phyloP scores from a whole-genome alignment of 805 yeast genomes.

The Cyberlindnera petersonii region DNA sequence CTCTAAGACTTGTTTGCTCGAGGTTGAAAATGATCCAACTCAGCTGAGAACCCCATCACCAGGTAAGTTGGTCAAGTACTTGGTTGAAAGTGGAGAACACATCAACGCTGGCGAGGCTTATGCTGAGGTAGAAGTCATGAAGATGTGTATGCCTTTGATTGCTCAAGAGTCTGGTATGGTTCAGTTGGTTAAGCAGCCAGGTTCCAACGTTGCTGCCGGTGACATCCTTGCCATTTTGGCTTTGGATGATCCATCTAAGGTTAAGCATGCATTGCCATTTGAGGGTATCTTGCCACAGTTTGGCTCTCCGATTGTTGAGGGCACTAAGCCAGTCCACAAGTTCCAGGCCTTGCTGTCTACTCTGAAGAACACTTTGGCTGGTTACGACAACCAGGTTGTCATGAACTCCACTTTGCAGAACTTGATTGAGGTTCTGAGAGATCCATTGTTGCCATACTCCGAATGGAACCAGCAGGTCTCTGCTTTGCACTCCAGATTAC shows the following conservation, averaged over 20 bases:
- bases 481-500: conserved; percentile 89
- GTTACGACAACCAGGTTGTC: conserved; percentile 93
- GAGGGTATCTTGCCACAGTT: conserved; percentile 90
- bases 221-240: conserved; percentile 94
- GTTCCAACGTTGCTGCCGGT: conserved; percentile 95
- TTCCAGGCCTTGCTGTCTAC: conserved; percentile 56
- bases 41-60: conserved; percentile 98
- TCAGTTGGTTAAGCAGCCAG: conserved; percentile 94
- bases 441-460: conserved; percentile 83
- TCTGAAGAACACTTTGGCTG: conserved; percentile 75
- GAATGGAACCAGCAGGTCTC: conserved; percentile 86
- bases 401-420: conserved; percentile 78
- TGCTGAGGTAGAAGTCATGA: conserved; percentile 99
- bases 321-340: conserved; percentile 79
- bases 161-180: conserved; percentile 92
- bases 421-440: conserved; percentile 67
- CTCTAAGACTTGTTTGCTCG: conserved; percentile 89
- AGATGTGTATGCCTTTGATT: conserved; percentile 97
- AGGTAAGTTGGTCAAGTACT: conserved; percentile 90
- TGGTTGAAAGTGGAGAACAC: conserved; percentile 95
- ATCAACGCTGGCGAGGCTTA: conserved; percentile 86
- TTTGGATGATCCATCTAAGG: conserved; percentile 94
- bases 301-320: conserved; percentile 79
- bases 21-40: conserved; percentile 96
- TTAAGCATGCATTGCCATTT: conserved; percentile 91